These are phyloP conservation scores for Ramaria sp. DNA, from an alignment of 768 basidiomycete species.

Conservation along the genomic window DNA sequence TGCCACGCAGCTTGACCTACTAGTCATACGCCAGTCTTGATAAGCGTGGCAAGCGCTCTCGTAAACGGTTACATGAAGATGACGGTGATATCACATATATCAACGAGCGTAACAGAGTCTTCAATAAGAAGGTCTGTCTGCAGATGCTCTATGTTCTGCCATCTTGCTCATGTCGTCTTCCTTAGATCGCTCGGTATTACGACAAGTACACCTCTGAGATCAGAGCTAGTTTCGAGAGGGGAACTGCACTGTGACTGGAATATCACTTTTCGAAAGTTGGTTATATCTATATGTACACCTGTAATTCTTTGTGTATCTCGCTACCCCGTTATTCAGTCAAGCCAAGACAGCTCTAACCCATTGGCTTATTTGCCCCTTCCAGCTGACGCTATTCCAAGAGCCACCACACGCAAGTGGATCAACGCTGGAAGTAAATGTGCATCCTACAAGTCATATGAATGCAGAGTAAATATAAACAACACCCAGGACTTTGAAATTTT, in stretches of 20 bases:
- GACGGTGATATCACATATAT: conserved; percentile 98
- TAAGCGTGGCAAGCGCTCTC: conserved; percentile 82
- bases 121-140: conserved; percentile 81
- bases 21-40: conserved; percentile 48
- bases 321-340: too few relatives aligned
- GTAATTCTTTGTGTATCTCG: background rate
- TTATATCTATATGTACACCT: too few relatives aligned
- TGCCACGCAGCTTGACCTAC: conserved; percentile 1
- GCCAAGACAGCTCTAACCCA: too few relatives aligned
- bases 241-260: conserved; percentile 61
- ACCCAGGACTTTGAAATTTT: too few relatives aligned
- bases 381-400: too few relatives aligned
- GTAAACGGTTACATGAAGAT: conserved; percentile 83
- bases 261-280: too few relatives aligned
- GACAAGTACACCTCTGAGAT: conserved; percentile 97
- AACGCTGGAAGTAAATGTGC: too few relatives aligned
- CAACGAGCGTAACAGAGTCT: conserved; percentile 95
- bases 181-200: conserved; percentile 85
- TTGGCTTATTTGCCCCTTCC: too few relatives aligned
- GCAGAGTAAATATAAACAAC: too few relatives aligned
- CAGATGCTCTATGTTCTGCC: conserved; percentile 2
- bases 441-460: too few relatives aligned
- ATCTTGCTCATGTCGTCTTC: background rate
- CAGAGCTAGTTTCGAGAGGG: conserved; percentile 94
- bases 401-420: too few relatives aligned